A percentile compares a stretch with the other conserved stretches of the same genome.
phyloP scores from a whole-genome alignment of 441 rosid genomes.

The Adansonia madagascariensis region DNA sequence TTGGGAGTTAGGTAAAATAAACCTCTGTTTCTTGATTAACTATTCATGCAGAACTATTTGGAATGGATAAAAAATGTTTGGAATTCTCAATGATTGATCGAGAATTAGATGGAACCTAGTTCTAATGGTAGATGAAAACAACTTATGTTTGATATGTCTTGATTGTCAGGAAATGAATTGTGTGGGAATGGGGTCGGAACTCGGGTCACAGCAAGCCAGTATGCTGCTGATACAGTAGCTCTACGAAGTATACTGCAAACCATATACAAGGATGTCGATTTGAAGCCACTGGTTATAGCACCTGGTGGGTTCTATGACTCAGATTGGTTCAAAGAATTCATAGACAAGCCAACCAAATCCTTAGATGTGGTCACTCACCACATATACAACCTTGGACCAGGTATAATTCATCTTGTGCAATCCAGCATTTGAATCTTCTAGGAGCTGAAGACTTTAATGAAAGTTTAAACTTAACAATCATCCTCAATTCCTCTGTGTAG shows the following conservation, averaged over 20 bases:
- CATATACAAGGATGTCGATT: conserved; percentile 47
- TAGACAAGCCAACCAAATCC: conserved; percentile 50
- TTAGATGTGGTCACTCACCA: conserved; percentile 75
- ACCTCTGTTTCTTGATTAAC: background rate
- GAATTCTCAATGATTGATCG: background rate
- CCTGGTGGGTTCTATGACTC: conserved; percentile 92
- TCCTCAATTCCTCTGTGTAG: conserved; percentile 35
- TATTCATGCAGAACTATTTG: background rate
- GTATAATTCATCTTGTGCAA: conserved; percentile 38
- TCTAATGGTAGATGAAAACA: background rate
- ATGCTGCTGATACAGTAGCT: conserved; percentile 52
- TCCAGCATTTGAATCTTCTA: conserved; percentile 5
- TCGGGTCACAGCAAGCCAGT: conserved; percentile 69
- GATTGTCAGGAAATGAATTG: conserved; percentile 75
- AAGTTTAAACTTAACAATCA: conserved; percentile 21
- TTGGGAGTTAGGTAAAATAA: conserved; percentile 84
- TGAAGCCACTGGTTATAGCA: conserved; percentile 72
- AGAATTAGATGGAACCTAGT: too few species aligned
- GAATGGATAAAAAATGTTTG: background rate
- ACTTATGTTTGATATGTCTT: background rate
- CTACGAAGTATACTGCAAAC: conserved; percentile 51
- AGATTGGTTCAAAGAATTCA: conserved; percentile 67
- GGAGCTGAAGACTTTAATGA: conserved; percentile 6
- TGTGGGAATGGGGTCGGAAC: conserved; percentile 83
- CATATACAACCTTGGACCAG: conserved; percentile 98